Conservation (phyloP, 805 yeast species). For the Spathaspora sp. region DNA sequence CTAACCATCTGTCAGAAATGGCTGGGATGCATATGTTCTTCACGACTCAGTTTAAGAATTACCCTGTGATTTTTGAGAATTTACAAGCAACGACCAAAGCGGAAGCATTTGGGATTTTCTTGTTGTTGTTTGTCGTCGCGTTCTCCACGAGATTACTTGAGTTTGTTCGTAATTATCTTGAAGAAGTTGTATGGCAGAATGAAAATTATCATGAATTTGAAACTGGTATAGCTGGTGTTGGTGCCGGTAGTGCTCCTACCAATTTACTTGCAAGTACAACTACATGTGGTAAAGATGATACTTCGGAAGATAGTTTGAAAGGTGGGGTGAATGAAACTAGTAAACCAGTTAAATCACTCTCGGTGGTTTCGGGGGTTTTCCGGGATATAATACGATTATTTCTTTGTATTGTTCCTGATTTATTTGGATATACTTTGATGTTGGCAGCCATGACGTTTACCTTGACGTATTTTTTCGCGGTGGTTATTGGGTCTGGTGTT, state of each 20-base stretch:
- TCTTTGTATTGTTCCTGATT: constrained; percentile 57
- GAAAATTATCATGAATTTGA: constrained; percentile 18
- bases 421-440: constrained; percentile 72
- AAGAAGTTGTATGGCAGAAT: constrained; percentile 60
- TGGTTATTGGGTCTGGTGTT: constrained; percentile 62
- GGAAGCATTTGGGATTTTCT: constrained; percentile 71
- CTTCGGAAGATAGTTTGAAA: background rate
- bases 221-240: constrained; percentile 1
- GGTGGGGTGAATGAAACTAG: constrained; percentile 4
- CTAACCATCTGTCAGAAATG: constrained; percentile 6
- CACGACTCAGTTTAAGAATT: constrained; percentile 45
- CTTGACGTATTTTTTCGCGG: constrained; percentile 67
- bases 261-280: background rate
- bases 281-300: background rate
- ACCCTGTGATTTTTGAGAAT: constrained; percentile 61
- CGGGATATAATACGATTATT: constrained; percentile 56
- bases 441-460: constrained; percentile 74
- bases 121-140: constrained; percentile 54
- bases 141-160: constrained; percentile 58
- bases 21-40: constrained; percentile 54
- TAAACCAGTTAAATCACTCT: constrained; percentile 7
- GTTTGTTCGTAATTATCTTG: constrained; percentile 60
- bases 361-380: constrained; percentile 20
- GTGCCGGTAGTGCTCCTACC: background rate
- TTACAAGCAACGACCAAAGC: constrained; percentile 53